Percentiles rank a stretch among this genome's conserved stretches.
Conservation (phyloP, 2,329 filamentous ascomycete genomes). For the Truncatella angustata region DNA sequence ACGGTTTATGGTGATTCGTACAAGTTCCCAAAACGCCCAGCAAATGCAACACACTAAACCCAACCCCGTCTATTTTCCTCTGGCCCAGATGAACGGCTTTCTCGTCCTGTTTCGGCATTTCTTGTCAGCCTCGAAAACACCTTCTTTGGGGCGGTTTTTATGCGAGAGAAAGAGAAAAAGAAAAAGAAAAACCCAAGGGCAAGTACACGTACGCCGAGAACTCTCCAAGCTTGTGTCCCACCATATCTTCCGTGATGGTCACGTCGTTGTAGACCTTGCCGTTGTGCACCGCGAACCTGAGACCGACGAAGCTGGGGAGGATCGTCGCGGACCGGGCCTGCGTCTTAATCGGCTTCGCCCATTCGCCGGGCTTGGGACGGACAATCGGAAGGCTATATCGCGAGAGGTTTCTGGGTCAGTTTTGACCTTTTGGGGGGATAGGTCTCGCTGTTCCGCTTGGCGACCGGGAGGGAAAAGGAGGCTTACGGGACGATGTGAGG, state of each 20-base stretch:
- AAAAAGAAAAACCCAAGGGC: too few species aligned
- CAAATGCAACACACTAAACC: constrained; percentile 17
- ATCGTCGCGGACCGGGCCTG: constrained; percentile 87
- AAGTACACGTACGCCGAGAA: constrained; percentile 86
- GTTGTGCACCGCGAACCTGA: constrained; percentile 89
- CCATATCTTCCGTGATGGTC: constrained; percentile 90
- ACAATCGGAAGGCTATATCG: constrained; percentile 67
- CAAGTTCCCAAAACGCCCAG: constrained; percentile 15
- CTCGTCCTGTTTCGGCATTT: constrained; percentile 45
- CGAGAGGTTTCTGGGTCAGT: background rate
- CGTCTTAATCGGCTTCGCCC: constrained; percentile 73
- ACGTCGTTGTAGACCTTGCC: constrained; percentile 84
- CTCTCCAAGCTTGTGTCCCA: constrained; percentile 91
- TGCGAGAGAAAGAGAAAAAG: too few species aligned
- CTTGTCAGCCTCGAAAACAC: background rate
- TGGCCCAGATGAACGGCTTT: constrained; percentile 56
- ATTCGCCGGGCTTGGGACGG: constrained; percentile 57
- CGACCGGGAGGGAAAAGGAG: too few species aligned
- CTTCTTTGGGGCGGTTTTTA: too few species aligned
- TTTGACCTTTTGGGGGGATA: too few species aligned
- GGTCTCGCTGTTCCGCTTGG: too few species aligned
- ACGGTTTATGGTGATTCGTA: background rate
- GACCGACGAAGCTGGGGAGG: constrained; percentile 85
- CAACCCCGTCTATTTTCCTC: constrained; percentile 22
- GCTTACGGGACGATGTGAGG: constrained; percentile 71